These are phyloP conservation scores for Panellus pusillus DNA, from an alignment of 768 basidiomycete genomes.

Conservation along the genomic window DNA sequence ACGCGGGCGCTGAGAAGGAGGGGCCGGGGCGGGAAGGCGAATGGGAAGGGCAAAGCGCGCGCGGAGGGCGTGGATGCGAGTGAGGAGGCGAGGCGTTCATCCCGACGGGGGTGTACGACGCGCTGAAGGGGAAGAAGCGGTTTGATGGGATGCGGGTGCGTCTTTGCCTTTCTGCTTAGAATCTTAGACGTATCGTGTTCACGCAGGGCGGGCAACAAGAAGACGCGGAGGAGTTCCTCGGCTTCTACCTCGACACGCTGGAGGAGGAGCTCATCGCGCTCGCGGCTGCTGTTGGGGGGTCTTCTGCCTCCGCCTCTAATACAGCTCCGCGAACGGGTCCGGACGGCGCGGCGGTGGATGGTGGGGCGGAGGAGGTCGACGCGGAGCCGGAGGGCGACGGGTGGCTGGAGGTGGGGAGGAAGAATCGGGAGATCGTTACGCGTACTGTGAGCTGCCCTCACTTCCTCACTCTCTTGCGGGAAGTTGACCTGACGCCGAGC, in stretches of 20 bases:
- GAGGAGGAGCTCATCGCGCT: slow-evolving; percentile 86
- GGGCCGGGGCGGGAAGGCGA: slow-evolving; percentile 29
- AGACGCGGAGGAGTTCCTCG: slow-evolving; percentile 98
- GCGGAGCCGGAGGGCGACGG: slow-evolving; percentile 53
- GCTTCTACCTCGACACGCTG: slow-evolving; percentile 91
- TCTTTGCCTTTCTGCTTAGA: slow-evolving; percentile 11
- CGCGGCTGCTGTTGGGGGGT: slow-evolving; percentile 49
- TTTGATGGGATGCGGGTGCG: slow-evolving; percentile 91
- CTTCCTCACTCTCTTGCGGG: neutral
- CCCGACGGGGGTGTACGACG: slow-evolving; percentile 86
- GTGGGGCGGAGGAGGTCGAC: slow-evolving; percentile 41
- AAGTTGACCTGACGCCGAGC: neutral
- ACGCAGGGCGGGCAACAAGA: slow-evolving; percentile 87
- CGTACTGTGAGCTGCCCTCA: slow-evolving; percentile 58
- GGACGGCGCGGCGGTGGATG: slow-evolving; percentile 35
- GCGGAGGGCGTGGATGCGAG: slow-evolving; percentile 44
- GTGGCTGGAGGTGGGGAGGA: slow-evolving; percentile 93
- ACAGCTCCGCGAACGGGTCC: neutral
- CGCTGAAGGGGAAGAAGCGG: slow-evolving; percentile 88
- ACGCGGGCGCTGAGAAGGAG: slow-evolving; percentile 30
- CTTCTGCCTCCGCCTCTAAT: slow-evolving; percentile 26
- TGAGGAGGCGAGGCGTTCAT: slow-evolving; percentile 68
- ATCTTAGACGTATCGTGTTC: neutral
- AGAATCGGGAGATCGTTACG: slow-evolving; percentile 78
- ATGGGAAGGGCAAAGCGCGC: slow-evolving; percentile 41